These are phyloP conservation scores for Coniochaeta prunicola DNA, from an alignment of 2,329 filamentous ascomycete species.

Conservation along the genomic window DNA sequence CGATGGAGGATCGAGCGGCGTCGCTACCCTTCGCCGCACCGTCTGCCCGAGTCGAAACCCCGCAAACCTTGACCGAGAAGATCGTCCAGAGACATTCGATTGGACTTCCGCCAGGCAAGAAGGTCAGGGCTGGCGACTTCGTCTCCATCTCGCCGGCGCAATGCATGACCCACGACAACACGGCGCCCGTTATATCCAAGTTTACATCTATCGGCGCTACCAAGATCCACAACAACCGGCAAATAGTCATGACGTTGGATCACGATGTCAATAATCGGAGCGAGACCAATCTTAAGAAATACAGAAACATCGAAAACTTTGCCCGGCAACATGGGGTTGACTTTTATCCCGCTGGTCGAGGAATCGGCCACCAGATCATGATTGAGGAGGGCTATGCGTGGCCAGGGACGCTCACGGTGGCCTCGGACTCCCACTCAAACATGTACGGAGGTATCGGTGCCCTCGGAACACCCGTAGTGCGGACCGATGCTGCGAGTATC, in stretches of 20 bases:
- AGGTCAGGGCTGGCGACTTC: neutral
- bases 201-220: constrained; percentile 38
- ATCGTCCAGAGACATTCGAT: neutral
- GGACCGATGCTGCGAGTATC: constrained; percentile 80
- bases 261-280: constrained; percentile 84
- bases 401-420: constrained; percentile 79
- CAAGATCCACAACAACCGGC: constrained; percentile 60
- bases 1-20: neutral
- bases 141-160: neutral
- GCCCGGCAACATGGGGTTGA: constrained; percentile 68
- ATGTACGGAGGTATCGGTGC: constrained; percentile 77
- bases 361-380: constrained; percentile 79
- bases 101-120: neutral
- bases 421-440: constrained; percentile 70
- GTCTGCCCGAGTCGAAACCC: neutral
- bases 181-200: neutral
- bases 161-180: neutral
- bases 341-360: constrained; percentile 66
- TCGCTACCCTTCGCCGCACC: neutral
- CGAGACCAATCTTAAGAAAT: constrained; percentile 75
- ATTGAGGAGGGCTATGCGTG: constrained; percentile 77
- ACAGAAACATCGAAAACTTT: constrained; percentile 73
- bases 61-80: neutral
- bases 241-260: constrained; percentile 78
- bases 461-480: constrained; percentile 73